Conservation (phyloP, 306 rosid genomes). For the Trifolium repens region DNA sequence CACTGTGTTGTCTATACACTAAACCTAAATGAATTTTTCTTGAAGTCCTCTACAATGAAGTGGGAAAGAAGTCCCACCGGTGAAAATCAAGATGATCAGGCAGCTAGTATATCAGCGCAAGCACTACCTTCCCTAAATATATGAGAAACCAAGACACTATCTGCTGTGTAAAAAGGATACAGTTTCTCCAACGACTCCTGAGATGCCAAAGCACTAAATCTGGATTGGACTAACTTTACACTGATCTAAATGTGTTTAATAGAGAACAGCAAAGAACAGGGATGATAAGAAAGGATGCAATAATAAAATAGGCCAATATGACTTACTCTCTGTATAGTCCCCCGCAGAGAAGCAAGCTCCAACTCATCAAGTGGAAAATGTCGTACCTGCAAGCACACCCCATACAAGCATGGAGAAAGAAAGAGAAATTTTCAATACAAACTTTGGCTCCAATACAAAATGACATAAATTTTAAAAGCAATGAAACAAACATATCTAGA, state of each 20-base stretch:
- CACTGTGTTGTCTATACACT: too few species aligned
- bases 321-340: slow-evolving; percentile 86
- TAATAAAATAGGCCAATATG: slow-evolving; percentile 14
- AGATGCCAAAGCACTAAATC: not conserved
- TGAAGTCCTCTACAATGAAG: not conserved
- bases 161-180: not conserved
- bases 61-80: not conserved
- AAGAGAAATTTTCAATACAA: slow-evolving; percentile 27
- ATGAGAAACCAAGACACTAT: slow-evolving; percentile 2
- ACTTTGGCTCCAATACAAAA: not conserved
- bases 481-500: slow-evolving; percentile 34
- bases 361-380: slow-evolving; percentile 95
- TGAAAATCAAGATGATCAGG: not conserved
- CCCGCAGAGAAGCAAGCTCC: slow-evolving; percentile 96
- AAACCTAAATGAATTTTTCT: slow-evolving; percentile 1
- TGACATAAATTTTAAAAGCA: slow-evolving; percentile 28
- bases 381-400: slow-evolving; percentile 62
- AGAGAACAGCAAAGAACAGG: slow-evolving; percentile 15
- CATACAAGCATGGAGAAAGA: slow-evolving; percentile 27
- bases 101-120: not conserved
- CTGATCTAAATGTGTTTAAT: slow-evolving; percentile 10
- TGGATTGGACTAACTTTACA: not conserved
- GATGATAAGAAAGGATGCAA: slow-evolving; percentile 22
- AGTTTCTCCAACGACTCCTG: not conserved
- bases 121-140: not conserved